Evolutionary conservation across 23 red algal species (phyloP).

Genomic region (Chondrus crispus): DNA sequence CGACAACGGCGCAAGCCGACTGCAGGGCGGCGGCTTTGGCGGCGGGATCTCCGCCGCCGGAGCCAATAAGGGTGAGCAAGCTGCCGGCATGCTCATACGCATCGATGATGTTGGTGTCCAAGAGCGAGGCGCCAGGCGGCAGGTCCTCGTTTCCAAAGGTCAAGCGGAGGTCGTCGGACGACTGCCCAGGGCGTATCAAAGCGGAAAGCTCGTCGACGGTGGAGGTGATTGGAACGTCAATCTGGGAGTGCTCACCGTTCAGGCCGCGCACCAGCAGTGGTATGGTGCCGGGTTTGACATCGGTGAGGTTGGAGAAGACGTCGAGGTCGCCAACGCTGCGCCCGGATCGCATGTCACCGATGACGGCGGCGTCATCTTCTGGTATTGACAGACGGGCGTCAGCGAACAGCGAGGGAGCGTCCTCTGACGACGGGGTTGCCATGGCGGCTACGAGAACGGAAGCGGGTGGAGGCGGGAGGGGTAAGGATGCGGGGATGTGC

Average conservation of each 20-base stretch:
- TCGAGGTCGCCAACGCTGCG: neutral
- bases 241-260: conserved; percentile 28
- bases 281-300: neutral
- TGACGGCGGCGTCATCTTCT: too few species aligned
- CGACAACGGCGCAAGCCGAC: conserved; percentile 65
- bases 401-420: too few species aligned
- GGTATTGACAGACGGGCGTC: too few species aligned
- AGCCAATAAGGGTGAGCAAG: conserved; percentile 41
- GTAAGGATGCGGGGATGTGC: too few species aligned
- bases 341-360: too few species aligned
- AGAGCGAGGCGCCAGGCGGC: conserved; percentile 34
- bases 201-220: conserved; percentile 22
- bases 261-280: conserved; percentile 52
- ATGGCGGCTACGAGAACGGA: too few species aligned
- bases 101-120: conserved; percentile 62
- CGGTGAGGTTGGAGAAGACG: neutral
- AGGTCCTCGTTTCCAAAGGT: conserved; percentile 50
- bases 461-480: too few species aligned
- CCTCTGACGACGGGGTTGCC: too few species aligned
- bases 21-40: conserved; percentile 54
- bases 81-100: conserved; percentile 65
- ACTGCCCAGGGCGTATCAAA: neutral
- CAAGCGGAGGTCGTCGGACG: conserved; percentile 21
- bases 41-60: neutral
- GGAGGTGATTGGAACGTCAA: conserved; percentile 55